Base-by-base conservation (phyloP, 2,329 filamentous ascomycete genomes). In the Nectriaceae sp. region DNA sequence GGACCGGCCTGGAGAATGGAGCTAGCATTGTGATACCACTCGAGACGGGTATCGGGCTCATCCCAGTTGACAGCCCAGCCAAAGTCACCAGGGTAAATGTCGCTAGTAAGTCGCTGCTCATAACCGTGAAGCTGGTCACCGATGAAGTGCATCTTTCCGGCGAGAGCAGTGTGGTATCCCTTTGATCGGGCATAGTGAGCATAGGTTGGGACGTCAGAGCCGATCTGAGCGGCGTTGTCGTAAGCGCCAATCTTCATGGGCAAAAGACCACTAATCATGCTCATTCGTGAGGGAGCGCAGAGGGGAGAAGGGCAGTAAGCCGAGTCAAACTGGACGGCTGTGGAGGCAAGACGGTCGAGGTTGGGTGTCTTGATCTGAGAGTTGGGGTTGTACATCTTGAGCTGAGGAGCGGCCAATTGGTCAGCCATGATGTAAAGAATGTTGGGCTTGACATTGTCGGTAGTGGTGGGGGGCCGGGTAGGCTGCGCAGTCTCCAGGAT, bases 51-150 rank as follows among this genome's bases (percentile, higher is more conserved):
- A 26, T 91, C 86, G 11, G 92, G 91, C 68, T 92, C 85, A 66
- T 97, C 92, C 92, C 92, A 97, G 73, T 96, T 92, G 55, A 96
- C 92, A 11, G 87, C 87, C 92, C 92, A 97, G 55, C 92, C 92
- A 65, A 94, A 91, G 65, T 97, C 92, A 49, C 88, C 92, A 1
- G 92, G 92, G 70, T 97, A 97, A 65, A 97, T 96, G 69, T 97
- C 92, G 58, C 87, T 89, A n/a, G 92, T 97, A 63, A 97, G 78
- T 48, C 92, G 84, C 63, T 90, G 88, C 75, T 97, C 92, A 64
- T 96, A 97, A 22, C 92, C 92, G 67, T 97, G 92, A 50, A 97
- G 78, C 73, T 97, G 92, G 67, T 97, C 92, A 26, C 92, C 92
- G 46, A 95, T 88, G 67, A 97, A 97, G 72, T 97, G 92, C 92